A percentile compares a stretch with the other conserved stretches of the same genome.
Conservation (phyloP, 78 protist species). For the Mantamonas sphyraenae region DNA sequence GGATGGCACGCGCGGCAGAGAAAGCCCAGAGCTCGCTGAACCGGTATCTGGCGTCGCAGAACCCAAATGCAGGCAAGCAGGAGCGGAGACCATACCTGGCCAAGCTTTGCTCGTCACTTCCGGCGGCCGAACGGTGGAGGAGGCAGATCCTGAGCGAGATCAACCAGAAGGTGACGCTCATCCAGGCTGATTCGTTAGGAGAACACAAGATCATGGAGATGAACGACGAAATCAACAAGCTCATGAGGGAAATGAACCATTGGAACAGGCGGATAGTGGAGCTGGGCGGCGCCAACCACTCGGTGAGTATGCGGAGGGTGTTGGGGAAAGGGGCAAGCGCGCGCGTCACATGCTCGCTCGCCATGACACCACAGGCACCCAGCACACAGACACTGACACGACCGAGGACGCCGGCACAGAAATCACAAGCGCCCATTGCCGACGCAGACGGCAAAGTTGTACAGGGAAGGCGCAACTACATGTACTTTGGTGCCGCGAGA, state of each 20-base stretch:
- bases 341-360: too few species aligned
- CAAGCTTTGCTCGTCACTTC: not conserved
- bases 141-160: not conserved
- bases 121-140: not conserved
- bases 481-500: slow-evolving; percentile 66
- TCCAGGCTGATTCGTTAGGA: slow-evolving; percentile 12
- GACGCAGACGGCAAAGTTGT: too few species aligned
- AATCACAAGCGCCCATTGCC: too few species aligned
- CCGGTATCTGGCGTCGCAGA: not conserved
- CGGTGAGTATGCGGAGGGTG: slow-evolving; percentile 8
- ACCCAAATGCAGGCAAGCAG: not conserved
- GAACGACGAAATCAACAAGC: slow-evolving; percentile 65
- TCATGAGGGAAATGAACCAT: slow-evolving; percentile 37
- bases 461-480: too few species aligned
- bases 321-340: too few species aligned
- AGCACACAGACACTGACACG: too few species aligned
- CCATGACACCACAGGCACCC: too few species aligned
- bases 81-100: not conserved
- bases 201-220: slow-evolving; percentile 58
- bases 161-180: not conserved
- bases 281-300: slow-evolving; percentile 52
- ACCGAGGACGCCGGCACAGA: too few species aligned
- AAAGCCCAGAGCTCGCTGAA: not conserved
- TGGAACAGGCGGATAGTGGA: slow-evolving; percentile 56
- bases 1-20: not conserved